Evolutionary conservation across 2,329 filamentous ascomycete genomes (phyloP).

Genomic region (Alternaria burnsii): DNA sequence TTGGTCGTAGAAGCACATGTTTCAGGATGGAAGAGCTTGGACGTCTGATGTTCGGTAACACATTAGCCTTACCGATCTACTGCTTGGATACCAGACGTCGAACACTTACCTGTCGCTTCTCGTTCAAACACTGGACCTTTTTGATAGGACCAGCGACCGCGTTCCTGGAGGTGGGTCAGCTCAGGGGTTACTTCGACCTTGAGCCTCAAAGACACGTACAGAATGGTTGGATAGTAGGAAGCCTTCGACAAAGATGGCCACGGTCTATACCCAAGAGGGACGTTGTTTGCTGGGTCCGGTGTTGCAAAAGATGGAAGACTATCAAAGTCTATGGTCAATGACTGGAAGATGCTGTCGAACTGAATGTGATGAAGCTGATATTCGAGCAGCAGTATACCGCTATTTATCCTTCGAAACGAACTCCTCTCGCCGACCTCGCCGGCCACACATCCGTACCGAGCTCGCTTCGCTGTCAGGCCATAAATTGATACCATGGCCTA

Average conservation of each 20-base stretch:
- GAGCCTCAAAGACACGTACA: conserved; percentile 38
- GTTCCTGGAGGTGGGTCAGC: conserved; percentile 36
- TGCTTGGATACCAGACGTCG: conserved; percentile 41
- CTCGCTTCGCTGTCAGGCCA: conserved; percentile 45
- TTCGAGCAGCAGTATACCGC: conserved; percentile 38
- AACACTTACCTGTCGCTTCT: conserved; percentile 41
- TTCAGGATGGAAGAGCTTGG: conserved; percentile 45
- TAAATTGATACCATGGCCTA: conserved; percentile 48
- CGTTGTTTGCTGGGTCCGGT: conserved; percentile 32
- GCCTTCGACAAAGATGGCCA: conserved; percentile 19
- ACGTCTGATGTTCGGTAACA: conserved; percentile 36
- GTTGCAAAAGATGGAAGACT: conserved; percentile 44
- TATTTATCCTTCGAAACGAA: conserved; percentile 53
- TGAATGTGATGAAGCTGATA: conserved; percentile 40
- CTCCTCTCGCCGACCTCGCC: conserved; percentile 34
- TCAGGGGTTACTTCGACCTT: conserved; percentile 37
- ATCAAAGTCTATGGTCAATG: conserved; percentile 33
- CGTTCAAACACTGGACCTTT: conserved; percentile 29
- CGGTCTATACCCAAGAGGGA: conserved; percentile 27
- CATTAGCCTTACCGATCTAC: conserved; percentile 38
- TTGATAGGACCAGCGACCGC: conserved; percentile 37
- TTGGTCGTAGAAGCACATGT: conserved; percentile 97
- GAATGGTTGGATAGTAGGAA: conserved; percentile 45
- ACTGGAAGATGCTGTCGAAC: conserved; percentile 39
- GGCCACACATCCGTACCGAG: conserved; percentile 37